Conservation (phyloP, 768 basidiomycete species). For the Phylloporus rhodoxanthus region DNA sequence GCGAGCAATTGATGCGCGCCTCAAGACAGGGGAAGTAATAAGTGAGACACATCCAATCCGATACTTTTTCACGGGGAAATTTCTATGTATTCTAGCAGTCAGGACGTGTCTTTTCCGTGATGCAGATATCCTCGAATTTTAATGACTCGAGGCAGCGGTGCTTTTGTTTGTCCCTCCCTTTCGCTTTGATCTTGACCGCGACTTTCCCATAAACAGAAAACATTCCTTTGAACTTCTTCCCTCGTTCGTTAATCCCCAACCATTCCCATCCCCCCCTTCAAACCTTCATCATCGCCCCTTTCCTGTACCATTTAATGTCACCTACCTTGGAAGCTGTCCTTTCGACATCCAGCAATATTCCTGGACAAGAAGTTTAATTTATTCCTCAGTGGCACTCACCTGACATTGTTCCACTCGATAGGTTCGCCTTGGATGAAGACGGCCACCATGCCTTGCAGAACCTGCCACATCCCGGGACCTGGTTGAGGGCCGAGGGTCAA, state of each 20-base stretch:
- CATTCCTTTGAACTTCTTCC: neutral
- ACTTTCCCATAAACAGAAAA: conserved; percentile 12
- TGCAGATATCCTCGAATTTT: neutral
- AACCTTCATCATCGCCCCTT: neutral
- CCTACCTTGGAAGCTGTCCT: neutral
- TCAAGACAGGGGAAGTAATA: conserved; percentile 7
- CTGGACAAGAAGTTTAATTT: neutral
- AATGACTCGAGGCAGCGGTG: neutral
- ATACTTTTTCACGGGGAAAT: neutral
- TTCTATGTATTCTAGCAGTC: neutral
- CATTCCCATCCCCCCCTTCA: neutral
- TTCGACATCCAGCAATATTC: neutral
- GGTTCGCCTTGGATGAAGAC: neutral
- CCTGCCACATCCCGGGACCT: too few species aligned
- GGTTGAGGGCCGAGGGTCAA: too few species aligned
- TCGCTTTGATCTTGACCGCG: conserved; percentile 10
- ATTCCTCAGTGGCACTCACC: conserved; percentile 7
- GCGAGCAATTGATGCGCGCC: neutral
- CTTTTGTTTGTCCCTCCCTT: conserved; percentile 7
- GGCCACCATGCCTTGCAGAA: neutral
- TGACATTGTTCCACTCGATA: neutral
- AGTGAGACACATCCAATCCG: conserved; percentile 10
- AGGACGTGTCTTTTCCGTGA: neutral
- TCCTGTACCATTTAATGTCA: neutral
- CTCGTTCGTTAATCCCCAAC: neutral